Evolutionary conservation across 306 rosid species (phyloP), one percentile per base, ranked within the genome.

Genomic region (Ammopiptanthus mongolicus): DNA sequence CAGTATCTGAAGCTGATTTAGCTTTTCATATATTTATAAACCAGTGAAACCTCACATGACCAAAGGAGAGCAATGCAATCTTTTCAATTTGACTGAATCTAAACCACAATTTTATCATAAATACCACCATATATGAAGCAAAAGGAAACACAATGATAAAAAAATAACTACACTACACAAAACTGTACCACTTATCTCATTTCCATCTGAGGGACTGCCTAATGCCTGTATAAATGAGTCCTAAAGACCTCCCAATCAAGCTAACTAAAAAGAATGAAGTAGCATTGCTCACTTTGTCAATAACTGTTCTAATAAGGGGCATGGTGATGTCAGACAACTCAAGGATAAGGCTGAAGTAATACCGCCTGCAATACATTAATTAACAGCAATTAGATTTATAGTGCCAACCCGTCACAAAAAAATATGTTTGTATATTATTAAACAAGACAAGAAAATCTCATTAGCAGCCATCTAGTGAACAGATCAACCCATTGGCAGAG

Each of bases 211-310:
- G 91, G 73, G 96, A 88, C 73, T 91, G 97, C 78, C 96, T 90
- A 78, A 90, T 95, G 83, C 98, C 97, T 21, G 97, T 87, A 58
- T 94, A 94, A 77, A 94, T 88, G 77, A 90, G 96, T 79, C 97
- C 97, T 74, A 94, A 78, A 57, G 98, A 94, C 79, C 97, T 88
- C 74, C 98, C 98, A 77, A 94, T 94, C 88, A 91, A 84, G 87
- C 79, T 74, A 69, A 91, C 94, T 58, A 91, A 81, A 82, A 95
- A 88, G 90, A 90, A 95, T 29, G 97, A 91, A 60, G 88, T 80
- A 12, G 88, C 95, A 60, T 83, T 78, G 57, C 97, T 91, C 82
- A 91, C 90, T 88, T 88, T 91, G 70, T 86, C 80, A 64, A 87
- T 55, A 55, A 91, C 86, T 31, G 81, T 87, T 88, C 86, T 87